Base-by-base conservation (phyloP, 1,139 yeast genomes). In the Saccharomyces hybrid region DNA sequence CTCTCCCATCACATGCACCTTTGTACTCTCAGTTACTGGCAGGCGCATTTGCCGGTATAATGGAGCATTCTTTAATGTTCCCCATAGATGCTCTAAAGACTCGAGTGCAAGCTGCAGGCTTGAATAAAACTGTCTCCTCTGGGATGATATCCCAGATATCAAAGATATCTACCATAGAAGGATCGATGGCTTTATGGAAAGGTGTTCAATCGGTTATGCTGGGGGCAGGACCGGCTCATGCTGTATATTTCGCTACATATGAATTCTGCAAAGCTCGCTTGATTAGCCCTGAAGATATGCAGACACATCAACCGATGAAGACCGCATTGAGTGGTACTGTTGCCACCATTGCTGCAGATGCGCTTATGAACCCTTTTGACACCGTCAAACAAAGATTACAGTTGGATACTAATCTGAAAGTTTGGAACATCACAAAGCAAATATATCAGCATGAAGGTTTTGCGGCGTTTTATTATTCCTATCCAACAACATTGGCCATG, bases 151-250 rank as follows among this genome's bases (percentile, higher is more conserved):
- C 79, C 54, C 83, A 91, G 28, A 83, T 90, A 53, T 78, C 89
- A 25, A 79, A 80, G 63, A 90, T 93, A 56, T 79, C 90, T 16
- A 81, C 96, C 14, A 78, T 87, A n/a, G 99, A 93, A 70, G 99
- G 99, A 1, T 88, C 95, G 2, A 70, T 82, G 56, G 88, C 96
- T 1, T 79, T 91, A 49, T 93, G 98, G 97, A 78, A 96, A 67
- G 99, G 99, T 57, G 90, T 93, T 34, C 84, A 93, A 14, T 88
- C 97, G 1, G 96, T 95, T 60, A 83, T 91, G 8, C 70, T 93
- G 59, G 99, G 99, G 48, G 98, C 99, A n/a, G 99, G 99, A 4
- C 99, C 99, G 1, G 98, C 99, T 7, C 99, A 93, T 73, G 99
- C 99, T 1, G 88, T 95, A 14, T 95, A 95, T 73, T 93, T 91